Base-by-base conservation (phyloP, 805 yeast species). In the Grigorovia yakushimaensis region DNA sequence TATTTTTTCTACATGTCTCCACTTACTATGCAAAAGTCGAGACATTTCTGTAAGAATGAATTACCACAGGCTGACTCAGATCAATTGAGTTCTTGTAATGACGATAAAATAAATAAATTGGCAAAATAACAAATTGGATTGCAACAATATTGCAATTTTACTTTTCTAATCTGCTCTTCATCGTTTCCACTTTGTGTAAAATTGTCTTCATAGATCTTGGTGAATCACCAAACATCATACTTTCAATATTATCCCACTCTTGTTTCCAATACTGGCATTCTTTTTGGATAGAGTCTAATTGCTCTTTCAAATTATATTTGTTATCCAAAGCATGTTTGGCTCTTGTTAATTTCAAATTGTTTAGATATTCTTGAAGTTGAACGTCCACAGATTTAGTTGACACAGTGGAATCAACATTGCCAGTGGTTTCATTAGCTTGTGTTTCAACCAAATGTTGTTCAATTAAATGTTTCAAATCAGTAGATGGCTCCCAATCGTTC, bases 311-410 rank as follows among this genome's bases (percentile, higher is more conserved):
- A 2, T 58, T 44, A 41, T 61, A 53, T 41, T 57, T 59, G 46
- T 62, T 62, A 36, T 61, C 64, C n/a, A 64, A 45, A 10, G 58
- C 54, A 35, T 56, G 62, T 43, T 55, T 54, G 3, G 64, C 68
- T 36, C 66, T 57, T 15, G 58, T 56, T 54, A 62, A 50, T 42
- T 64, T 64, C 23, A 61, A 53, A 15, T 53, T 49, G 38, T 61
- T 60, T 36, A 62, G 41, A 48, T 61, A 59, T 15, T 53, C 44
- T 24, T 52, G 51, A 33, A 64, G 40, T 44, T 52, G 50, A 11
- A 15, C 5, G 15, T 33, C 37, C 37, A 33, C 37, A 4, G 37
- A 7, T 33, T 45, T 42, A 17, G 52, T 48, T 4, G 41, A 44
- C 1, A 27, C 44, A 1, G 54, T 43, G 38, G 51, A 24, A 6